A percentile compares a stretch with the other conserved stretches of the same genome.
phyloP scores from a whole-genome alignment of 306 rosid species.

The Vicia faba region DNA sequence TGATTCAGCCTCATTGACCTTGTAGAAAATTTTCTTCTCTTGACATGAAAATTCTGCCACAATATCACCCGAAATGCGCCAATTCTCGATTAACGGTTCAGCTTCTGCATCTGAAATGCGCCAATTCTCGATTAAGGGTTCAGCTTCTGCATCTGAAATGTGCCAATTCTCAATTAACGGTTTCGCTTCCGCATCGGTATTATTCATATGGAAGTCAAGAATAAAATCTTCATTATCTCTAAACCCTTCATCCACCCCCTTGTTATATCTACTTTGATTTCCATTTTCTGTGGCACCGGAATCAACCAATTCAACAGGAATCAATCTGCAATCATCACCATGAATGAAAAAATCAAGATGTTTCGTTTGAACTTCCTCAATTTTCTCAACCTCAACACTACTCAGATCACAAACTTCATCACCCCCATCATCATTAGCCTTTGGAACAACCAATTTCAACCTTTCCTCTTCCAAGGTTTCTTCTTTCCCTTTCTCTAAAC shows the following conservation, averaged over 20 bases:
- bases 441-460: slow-evolving; percentile 21
- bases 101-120: slow-evolving; percentile 43
- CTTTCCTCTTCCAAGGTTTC: slow-evolving; percentile 42
- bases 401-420: slow-evolving; percentile 41
- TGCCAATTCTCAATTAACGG: slow-evolving; percentile 70
- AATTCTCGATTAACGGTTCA: slow-evolving; percentile 58
- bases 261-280: slow-evolving; percentile 39
- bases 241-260: slow-evolving; percentile 48
- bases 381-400: slow-evolving; percentile 36
- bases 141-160: slow-evolving; percentile 40
- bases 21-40: slow-evolving; percentile 34
- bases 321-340: slow-evolving; percentile 69
- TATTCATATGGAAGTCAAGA: slow-evolving; percentile 66
- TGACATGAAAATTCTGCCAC: slow-evolving; percentile 40
- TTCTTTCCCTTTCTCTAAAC: slow-evolving; percentile 37
- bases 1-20: slow-evolving; percentile 36
- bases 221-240: slow-evolving; percentile 60
- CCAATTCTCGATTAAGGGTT: slow-evolving; percentile 68
- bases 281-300: slow-evolving; percentile 37
- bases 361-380: slow-evolving; percentile 44
- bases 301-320: slow-evolving; percentile 79
- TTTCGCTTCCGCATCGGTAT: slow-evolving; percentile 45
- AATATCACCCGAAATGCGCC: slow-evolving; percentile 56
- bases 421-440: slow-evolving; percentile 28
- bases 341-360: slow-evolving; percentile 88